phyloP scores from a whole-genome alignment of 208 protist genomes.

The Leishmania tarentolae region DNA sequence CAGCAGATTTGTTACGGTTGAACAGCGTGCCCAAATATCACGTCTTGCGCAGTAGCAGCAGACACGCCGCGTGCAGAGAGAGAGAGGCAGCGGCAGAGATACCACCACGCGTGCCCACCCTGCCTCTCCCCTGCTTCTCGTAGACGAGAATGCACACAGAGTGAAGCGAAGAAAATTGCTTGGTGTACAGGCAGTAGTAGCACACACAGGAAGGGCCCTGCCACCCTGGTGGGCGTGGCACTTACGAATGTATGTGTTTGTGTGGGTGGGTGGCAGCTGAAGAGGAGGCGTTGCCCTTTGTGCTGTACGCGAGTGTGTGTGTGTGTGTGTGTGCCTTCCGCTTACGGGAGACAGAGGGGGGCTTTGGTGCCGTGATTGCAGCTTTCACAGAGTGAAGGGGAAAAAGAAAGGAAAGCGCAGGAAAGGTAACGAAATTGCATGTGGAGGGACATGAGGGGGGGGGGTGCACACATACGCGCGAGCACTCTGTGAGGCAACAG shows the following conservation, averaged over 20 bases:
- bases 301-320: not conserved
- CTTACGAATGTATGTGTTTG: not conserved
- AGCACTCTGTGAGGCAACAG: not conserved
- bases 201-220: not conserved
- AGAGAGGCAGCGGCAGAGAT: not conserved
- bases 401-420: not conserved
- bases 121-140: not conserved
- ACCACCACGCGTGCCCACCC: not conserved
- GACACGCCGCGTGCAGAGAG: not conserved
- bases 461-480: not conserved
- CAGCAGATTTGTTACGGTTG: too few relatives aligned
- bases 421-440: not conserved
- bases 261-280: not conserved
- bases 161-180: not conserved
- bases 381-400: not conserved
- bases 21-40: not conserved
- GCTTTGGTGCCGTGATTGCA: not conserved
- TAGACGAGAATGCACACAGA: not conserved
- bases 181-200: not conserved
- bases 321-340: not conserved
- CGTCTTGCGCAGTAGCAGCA: not conserved
- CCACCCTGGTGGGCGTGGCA: not conserved
- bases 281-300: not conserved
- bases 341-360: not conserved
- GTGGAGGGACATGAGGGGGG: not conserved